These are phyloP conservation scores for Arachis hypogaea DNA, from an alignment of 306 rosid species.

Conservation along the genomic window DNA sequence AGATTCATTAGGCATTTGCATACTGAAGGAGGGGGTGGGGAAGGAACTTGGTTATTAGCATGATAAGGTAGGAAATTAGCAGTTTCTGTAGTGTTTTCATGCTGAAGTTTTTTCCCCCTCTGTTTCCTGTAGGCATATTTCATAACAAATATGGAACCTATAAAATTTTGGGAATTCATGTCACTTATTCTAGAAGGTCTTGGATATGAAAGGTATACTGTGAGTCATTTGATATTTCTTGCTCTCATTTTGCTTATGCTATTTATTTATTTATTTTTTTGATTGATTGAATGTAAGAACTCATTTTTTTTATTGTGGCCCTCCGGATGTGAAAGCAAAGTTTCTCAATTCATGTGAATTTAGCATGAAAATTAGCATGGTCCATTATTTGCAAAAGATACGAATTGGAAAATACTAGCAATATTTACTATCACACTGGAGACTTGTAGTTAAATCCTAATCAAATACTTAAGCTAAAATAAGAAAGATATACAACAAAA, in stretches of 20 bases:
- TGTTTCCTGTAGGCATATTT: constrained; percentile 84
- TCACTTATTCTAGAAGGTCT: constrained; percentile 84
- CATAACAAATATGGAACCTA: constrained; percentile 89
- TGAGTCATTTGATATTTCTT: constrained; percentile 27
- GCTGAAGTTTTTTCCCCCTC: constrained; percentile 18
- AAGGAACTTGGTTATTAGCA: constrained; percentile 13
- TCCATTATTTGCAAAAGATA: background rate
- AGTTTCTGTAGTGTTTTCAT: constrained; percentile 10
- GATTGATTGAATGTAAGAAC: background rate
- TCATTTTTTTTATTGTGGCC: constrained; percentile 12
- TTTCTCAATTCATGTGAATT: background rate
- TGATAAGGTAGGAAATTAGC: constrained; percentile 24
- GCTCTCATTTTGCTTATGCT: background rate
- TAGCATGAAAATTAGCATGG: background rate
- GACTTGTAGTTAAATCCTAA: constrained; percentile 14
- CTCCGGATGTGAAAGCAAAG: constrained; percentile 16
- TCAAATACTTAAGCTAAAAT: constrained; percentile 3
- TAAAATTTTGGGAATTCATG: constrained; percentile 93
- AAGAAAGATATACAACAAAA: background rate
- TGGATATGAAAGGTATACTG: constrained; percentile 77
- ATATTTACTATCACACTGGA: constrained; percentile 12
- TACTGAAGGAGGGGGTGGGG: background rate
- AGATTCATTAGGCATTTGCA: constrained; percentile 11
- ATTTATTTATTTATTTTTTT: too few species aligned
- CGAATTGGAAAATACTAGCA: constrained; percentile 1